Base-by-base conservation (phyloP, 73 alveolate genomes). In the Paramecium bursaria region DNA sequence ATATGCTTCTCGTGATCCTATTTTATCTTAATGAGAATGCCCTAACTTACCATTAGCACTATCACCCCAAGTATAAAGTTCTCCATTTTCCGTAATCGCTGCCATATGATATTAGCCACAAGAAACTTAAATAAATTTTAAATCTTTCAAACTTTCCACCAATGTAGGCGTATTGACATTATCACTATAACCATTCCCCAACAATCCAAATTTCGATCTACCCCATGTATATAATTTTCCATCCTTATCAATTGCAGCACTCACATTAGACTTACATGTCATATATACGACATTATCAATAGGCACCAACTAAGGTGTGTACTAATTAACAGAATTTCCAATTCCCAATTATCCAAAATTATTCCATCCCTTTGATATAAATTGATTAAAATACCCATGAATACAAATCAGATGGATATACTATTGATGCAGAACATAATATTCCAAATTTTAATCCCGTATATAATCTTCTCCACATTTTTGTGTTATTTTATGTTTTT, bases 41-140 rank as follows among this genome's bases (percentile, higher is more conserved):
- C 89, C 89, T 13, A 79, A 46, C 30, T 79, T 79, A 0, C 89
- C 89, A 79, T 53, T 54, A 23, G 51, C 89, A 21, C 35, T 49
- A 55, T 79, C 54, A 42, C 89, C 89, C 89, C 89, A 79, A 7
- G 89, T 79, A 39, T 79, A 79, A 15, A 79, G 29, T 2, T 79
- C 39, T 33, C 89, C 89, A 53, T 79, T 82, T 11, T 11, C 73
- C 3, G 85, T 79, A 11, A 79, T 49, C 6, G 89, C 89, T 53
- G 85, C 89, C 89, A 79, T 79, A 52, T 79, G 89, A 73, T 53
- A 79, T 19, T 52, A 49, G 14, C 89, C 85, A 42, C 89, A 79
- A 4, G 89, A 48, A 30, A 79, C 77, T 35, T 35, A 54, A 44
- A 53, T 54, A 19, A 79, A 48, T 26, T 39, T 57, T 27, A 39